Conservation (phyloP, 192 early-diverging fungal genomes). For the Kappamyces sp. region DNA sequence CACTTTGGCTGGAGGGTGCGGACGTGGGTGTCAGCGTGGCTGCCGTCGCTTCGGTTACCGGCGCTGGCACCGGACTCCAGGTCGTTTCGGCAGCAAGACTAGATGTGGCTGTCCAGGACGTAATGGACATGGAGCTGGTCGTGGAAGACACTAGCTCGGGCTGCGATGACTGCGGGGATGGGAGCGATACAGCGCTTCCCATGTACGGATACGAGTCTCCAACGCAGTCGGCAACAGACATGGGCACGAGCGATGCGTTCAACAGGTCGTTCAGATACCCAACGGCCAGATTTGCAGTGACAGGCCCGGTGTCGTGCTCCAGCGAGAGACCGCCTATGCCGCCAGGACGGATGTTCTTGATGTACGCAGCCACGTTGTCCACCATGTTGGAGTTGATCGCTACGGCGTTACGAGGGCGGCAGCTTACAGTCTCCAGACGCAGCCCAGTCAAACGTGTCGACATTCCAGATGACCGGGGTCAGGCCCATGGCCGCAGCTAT, state of each 20-base stretch:
- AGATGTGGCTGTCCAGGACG: too few species aligned
- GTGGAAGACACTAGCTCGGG: too few species aligned
- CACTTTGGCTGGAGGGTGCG: too few species aligned
- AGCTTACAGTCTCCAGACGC: slow-evolving; percentile 10
- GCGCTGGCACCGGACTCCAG: too few species aligned
- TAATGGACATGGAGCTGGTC: too few species aligned
- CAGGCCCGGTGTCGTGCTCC: slow-evolving; percentile 6
- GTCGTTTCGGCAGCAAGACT: too few species aligned
- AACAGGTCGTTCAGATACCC: neutral
- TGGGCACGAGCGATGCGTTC: neutral
- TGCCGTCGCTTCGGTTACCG: too few species aligned
- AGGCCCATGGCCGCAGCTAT: slow-evolving; percentile 48
- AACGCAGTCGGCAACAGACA: slow-evolving; percentile 11
- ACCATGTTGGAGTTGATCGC: too few species aligned
- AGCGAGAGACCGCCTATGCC: slow-evolving; percentile 11
- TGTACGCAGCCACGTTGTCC: too few species aligned
- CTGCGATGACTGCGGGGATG: neutral
- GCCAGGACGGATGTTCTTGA: neutral
- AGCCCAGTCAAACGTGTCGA: slow-evolving; percentile 15
- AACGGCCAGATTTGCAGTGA: neutral
- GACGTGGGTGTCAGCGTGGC: too few species aligned
- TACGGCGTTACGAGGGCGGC: neutral
- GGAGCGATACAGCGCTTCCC: neutral
- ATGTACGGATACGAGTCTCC: neutral
- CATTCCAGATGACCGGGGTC: slow-evolving; percentile 24